phyloP scores from a whole-genome alignment of 768 basidiomycete genomes.

The Suillus americanus region DNA sequence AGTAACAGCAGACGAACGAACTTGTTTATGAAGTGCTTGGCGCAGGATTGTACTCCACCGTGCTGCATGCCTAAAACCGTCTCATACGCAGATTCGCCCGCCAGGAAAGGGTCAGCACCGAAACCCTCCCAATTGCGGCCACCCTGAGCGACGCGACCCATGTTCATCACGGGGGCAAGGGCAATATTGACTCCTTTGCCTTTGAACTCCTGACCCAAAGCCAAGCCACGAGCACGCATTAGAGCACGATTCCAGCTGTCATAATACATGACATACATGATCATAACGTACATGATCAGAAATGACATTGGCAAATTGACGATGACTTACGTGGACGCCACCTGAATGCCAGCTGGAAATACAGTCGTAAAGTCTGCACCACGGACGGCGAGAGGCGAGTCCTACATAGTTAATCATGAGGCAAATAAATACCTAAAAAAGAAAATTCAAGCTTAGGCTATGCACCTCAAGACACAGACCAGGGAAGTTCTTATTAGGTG shows the following conservation, averaged over 20 bases:
- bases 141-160: slow-evolving; percentile 68
- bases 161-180: slow-evolving; percentile 71
- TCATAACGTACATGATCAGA: background rate
- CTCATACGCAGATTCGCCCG: slow-evolving; percentile 72
- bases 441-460: background rate
- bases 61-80: slow-evolving; percentile 76
- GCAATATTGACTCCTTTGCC: slow-evolving; percentile 59
- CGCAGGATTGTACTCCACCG: slow-evolving; percentile 74
- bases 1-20: slow-evolving; percentile 20
- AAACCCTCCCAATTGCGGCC: slow-evolving; percentile 91
- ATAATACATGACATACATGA: background rate
- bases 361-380: slow-evolving; percentile 39
- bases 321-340: slow-evolving; percentile 45
- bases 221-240: slow-evolving; percentile 60
- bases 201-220: slow-evolving; percentile 64
- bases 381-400: slow-evolving; percentile 39
- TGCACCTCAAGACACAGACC: slow-evolving; percentile 63
- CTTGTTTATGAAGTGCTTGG: slow-evolving; percentile 77
- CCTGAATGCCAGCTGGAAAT: slow-evolving; percentile 59
- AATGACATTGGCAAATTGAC: slow-evolving; percentile 20
- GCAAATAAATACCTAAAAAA: background rate
- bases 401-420: slow-evolving; percentile 17
- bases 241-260: slow-evolving; percentile 58
- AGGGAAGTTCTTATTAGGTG: slow-evolving; percentile 43
- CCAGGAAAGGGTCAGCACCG: slow-evolving; percentile 81